Evolutionary conservation across 441 rosid genomes (phyloP), one percentile per base, ranked within the genome.

Genomic region (Adansonia madagascariensis): DNA sequence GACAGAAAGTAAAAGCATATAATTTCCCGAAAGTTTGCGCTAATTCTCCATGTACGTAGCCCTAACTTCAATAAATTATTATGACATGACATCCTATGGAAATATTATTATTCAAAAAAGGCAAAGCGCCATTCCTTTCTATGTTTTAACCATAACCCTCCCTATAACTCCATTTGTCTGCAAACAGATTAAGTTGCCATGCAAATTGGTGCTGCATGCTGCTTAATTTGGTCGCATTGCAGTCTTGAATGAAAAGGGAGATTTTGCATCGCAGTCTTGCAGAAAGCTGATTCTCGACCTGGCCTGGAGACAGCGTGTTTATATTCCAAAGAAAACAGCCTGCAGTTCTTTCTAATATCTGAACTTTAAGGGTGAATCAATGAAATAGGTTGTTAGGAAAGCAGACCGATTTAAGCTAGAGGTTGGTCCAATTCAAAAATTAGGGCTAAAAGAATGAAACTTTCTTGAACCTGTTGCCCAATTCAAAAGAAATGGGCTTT

Each of bases 401-500:
- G 43, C 43, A 39, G 43, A 39, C 43, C 43, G 43, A 5, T 39
- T 39, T 39, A 39, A 39, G 46, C 47, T 35, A 35, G 0, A 15
- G 24, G 24, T 1, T 43, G 27, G 71, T 43, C 71, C 31, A 66
- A 44, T 43, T 18, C 31, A 43, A 66, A 66, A 43, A 4, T 8
- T 17, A n/a, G 41, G 14, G 24, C 53, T 3, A 1, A 22, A 27
- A 15, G 22, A 12, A 22, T 24, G 57, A 12, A 47, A 10, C 2
- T 6, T 43, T 44, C 3, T 67, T 67, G 53, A 44, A 10, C 20
- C 7, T 22, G 12, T 14, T 27, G 15, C 46, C 24, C 46, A 27
- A 50, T 24, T n/a, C 46, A 50, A 70, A 50, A 8, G 8, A 24
- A 50, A 50, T 27, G 74, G 74, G 74, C 74, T 11, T 11, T 6